Conservation (phyloP, 352 stramenopile species). For the Phytophthora cactorum region DNA sequence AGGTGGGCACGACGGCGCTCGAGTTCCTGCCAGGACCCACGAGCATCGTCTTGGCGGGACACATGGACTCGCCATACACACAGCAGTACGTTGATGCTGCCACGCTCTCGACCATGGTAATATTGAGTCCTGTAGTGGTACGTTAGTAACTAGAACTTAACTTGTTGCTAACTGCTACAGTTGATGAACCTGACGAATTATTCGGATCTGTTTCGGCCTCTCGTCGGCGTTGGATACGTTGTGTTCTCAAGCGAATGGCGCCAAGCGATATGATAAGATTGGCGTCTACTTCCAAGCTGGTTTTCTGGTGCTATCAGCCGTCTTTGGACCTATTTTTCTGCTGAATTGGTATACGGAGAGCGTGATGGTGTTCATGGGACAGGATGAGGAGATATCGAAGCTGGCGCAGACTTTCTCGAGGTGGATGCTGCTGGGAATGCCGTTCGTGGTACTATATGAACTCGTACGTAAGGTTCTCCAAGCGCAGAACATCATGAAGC, state of each 20-base stretch:
- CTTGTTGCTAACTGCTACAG: slow-evolving; percentile 19
- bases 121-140: neutral
- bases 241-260: slow-evolving; percentile 70
- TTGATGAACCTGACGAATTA: slow-evolving; percentile 72
- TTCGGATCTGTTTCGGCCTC: slow-evolving; percentile 58
- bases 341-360: slow-evolving; percentile 63
- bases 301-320: slow-evolving; percentile 51
- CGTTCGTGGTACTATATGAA: slow-evolving; percentile 84
- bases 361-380: slow-evolving; percentile 47
- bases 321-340: slow-evolving; percentile 56
- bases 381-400: slow-evolving; percentile 52
- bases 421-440: no score
- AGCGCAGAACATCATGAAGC: slow-evolving; percentile 72
- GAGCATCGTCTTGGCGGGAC: slow-evolving; percentile 63
- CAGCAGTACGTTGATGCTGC: slow-evolving; percentile 68
- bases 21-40: slow-evolving; percentile 63
- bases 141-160: neutral
- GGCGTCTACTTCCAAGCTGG: slow-evolving; percentile 82
- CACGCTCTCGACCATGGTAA: slow-evolving; percentile 60
- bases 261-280: slow-evolving; percentile 65
- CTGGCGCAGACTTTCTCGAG: slow-evolving; percentile 66
- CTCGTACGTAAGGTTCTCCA: slow-evolving; percentile 79
- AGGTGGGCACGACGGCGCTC: slow-evolving; percentile 48
- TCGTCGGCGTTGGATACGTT: slow-evolving; percentile 82
- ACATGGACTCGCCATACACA: slow-evolving; percentile 61